A percentile compares a stretch with the other conserved stretches of the same genome.
phyloP scores from a whole-genome alignment of 1,284 basidiomycete species.

The Cystobasidiaceae sp. region DNA sequence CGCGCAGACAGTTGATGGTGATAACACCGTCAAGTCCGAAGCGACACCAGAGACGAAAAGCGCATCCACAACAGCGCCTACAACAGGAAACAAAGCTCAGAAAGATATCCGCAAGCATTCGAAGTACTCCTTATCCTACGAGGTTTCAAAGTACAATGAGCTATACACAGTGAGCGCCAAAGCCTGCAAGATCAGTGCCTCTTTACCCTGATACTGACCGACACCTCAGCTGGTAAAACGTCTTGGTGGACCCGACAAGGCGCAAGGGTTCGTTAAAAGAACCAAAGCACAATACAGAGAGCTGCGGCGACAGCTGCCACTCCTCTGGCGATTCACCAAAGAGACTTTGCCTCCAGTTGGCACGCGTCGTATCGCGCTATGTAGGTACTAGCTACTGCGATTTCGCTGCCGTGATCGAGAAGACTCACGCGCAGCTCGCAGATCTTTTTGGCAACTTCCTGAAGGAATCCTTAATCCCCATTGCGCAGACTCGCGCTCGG shows the following conservation, averaged over 20 bases:
- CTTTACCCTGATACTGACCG: background rate
- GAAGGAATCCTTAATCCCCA: background rate
- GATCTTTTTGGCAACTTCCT: background rate
- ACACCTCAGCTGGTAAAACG: background rate
- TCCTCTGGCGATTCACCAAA: background rate
- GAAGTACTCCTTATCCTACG: background rate
- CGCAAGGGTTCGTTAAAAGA: background rate
- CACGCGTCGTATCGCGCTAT: background rate
- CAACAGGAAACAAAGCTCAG: background rate
- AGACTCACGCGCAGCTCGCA: background rate
- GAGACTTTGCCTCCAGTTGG: background rate
- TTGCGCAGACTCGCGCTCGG: background rate
- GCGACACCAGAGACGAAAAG: background rate
- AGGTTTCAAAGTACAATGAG: constrained; percentile 1
- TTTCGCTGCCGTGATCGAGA: background rate
- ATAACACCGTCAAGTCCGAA: background rate
- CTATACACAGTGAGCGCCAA: constrained; percentile 1
- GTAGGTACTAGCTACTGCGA: background rate
- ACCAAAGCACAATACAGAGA: background rate
- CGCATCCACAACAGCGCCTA: background rate
- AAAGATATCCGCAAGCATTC: constrained; percentile 19
- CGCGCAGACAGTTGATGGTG: background rate
- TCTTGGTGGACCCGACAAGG: background rate
- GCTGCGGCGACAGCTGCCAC: background rate
- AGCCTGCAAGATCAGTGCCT: background rate